Conservation (phyloP, 2,329 filamentous ascomycete genomes). For the Aspergillus flavus region DNA sequence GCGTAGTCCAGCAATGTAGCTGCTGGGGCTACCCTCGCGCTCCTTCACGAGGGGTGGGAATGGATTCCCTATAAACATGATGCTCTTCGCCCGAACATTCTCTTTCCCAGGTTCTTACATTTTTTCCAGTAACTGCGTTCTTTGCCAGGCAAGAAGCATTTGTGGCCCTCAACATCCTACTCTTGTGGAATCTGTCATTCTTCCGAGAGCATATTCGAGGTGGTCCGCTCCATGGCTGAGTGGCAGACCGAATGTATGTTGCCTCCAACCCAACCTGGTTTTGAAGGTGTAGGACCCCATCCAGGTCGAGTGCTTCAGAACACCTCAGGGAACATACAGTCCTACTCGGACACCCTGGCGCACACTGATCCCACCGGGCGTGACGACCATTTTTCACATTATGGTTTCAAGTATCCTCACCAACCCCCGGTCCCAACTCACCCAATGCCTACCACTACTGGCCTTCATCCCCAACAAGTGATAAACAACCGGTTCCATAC, state of each 20-base stretch:
- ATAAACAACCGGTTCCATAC: slow-evolving; percentile 36
- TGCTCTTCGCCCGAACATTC: slow-evolving; percentile 47
- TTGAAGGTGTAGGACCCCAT: slow-evolving; percentile 40
- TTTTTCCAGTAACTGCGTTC: slow-evolving; percentile 44
- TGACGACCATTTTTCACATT: slow-evolving; percentile 39
- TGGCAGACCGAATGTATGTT: slow-evolving; percentile 44
- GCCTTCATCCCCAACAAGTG: slow-evolving; percentile 31
- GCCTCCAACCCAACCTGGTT: slow-evolving; percentile 39
- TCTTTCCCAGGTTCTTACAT: slow-evolving; percentile 47
- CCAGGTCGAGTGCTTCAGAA: slow-evolving; percentile 43
- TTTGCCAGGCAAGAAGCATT: slow-evolving; percentile 44
- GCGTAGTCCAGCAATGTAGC: slow-evolving; percentile 39
- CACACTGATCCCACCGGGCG: slow-evolving; percentile 31
- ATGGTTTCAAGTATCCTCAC: slow-evolving; percentile 41
- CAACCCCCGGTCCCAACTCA: slow-evolving; percentile 29
- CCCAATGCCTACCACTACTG: slow-evolving; percentile 25
- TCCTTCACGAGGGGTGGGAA: slow-evolving; percentile 32
- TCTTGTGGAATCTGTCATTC: slow-evolving; percentile 46
- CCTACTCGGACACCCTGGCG: slow-evolving; percentile 38
- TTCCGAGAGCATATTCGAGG: slow-evolving; percentile 38
- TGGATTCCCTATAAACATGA: slow-evolving; percentile 45
- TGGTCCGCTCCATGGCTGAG: slow-evolving; percentile 43
- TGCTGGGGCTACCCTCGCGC: slow-evolving; percentile 33
- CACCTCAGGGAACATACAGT: slow-evolving; percentile 48
- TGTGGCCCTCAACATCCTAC: slow-evolving; percentile 33